Evolutionary conservation across 495 filamentous ascomycete species (phyloP).

Genomic region (Penicillium coprophilum): DNA sequence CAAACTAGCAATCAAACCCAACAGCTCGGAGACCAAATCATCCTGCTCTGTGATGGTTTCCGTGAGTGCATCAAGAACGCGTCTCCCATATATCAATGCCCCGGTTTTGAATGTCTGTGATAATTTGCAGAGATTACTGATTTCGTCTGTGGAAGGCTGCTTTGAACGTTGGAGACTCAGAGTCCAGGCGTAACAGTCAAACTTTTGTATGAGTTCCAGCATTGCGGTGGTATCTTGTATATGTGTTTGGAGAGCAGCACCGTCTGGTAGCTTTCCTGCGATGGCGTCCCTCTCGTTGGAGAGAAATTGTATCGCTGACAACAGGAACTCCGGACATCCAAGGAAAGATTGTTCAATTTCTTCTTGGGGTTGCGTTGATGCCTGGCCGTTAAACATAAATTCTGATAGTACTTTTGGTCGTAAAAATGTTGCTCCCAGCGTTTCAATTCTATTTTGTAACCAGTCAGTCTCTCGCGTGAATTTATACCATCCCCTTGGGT

Average conservation of each 20-base stretch:
- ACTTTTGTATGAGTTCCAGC: slow-evolving; percentile 26
- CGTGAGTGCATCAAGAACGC: slow-evolving; percentile 32
- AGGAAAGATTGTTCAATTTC: slow-evolving; percentile 40
- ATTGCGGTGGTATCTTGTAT: slow-evolving; percentile 19
- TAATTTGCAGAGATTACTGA: slow-evolving; percentile 23
- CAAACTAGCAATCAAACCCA: slow-evolving; percentile 44
- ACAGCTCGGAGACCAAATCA: slow-evolving; percentile 42
- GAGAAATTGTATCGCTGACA: slow-evolving; percentile 35
- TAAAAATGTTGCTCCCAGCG: slow-evolving; percentile 44
- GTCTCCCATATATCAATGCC: slow-evolving; percentile 33
- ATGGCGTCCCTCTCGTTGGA: slow-evolving; percentile 37
- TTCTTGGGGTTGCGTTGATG: slow-evolving; percentile 23
- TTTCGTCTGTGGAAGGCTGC: slow-evolving; percentile 24
- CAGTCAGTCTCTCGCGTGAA: slow-evolving; percentile 4
- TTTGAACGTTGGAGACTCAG: slow-evolving; percentile 32
- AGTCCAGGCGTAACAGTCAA: slow-evolving; percentile 40
- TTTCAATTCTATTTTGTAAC: slow-evolving; percentile 35
- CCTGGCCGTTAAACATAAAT: slow-evolving; percentile 16
- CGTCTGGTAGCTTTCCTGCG: slow-evolving; percentile 7
- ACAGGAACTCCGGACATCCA: slow-evolving; percentile 41
- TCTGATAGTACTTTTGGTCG: slow-evolving; percentile 40
- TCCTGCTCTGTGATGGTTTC: slow-evolving; percentile 21
- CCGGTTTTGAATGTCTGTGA: slow-evolving; percentile 35
- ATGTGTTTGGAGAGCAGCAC: slow-evolving; percentile 5
- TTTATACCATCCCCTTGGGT: background rate